Conservation (phyloP, 2,329 filamentous ascomycete species). For the Diaporthe velutina region DNA sequence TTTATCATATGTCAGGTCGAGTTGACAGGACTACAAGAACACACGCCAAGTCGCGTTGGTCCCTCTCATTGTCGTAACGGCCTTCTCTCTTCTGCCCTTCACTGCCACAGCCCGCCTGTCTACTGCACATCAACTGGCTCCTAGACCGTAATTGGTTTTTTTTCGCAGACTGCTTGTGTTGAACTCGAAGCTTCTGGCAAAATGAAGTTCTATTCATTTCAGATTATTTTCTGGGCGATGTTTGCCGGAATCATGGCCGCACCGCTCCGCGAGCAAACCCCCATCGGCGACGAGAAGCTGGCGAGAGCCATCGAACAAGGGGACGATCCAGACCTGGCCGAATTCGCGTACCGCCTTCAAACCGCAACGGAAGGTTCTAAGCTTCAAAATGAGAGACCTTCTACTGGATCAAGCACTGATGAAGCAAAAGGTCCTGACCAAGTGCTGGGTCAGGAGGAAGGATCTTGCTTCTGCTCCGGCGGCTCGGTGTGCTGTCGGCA, state of each 20-base stretch:
- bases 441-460: neutral
- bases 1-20: neutral
- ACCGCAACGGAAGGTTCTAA: neutral
- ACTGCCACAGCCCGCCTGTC: neutral
- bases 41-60: neutral
- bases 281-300: neutral
- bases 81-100: neutral
- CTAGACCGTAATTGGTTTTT: too few relatives aligned
- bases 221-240: neutral
- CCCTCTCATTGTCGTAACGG: neutral
- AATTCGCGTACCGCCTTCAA: constrained; percentile 3
- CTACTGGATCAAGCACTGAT: neutral
- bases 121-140: neutral
- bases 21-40: constrained; percentile 7
- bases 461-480: constrained; percentile 40
- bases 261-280: neutral
- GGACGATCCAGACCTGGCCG: neutral
- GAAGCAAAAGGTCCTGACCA: neutral
- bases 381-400: too few relatives aligned
- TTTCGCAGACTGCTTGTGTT: neutral
- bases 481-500: constrained; percentile 40
- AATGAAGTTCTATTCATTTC: neutral
- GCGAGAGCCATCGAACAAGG: neutral
- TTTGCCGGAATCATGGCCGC: neutral
- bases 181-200: neutral